Percentiles rank a stretch among this genome's conserved stretches.
Evolutionary conservation across 805 yeast species (phyloP).

Genomic region (Myxozyma melibiosi): DNA sequence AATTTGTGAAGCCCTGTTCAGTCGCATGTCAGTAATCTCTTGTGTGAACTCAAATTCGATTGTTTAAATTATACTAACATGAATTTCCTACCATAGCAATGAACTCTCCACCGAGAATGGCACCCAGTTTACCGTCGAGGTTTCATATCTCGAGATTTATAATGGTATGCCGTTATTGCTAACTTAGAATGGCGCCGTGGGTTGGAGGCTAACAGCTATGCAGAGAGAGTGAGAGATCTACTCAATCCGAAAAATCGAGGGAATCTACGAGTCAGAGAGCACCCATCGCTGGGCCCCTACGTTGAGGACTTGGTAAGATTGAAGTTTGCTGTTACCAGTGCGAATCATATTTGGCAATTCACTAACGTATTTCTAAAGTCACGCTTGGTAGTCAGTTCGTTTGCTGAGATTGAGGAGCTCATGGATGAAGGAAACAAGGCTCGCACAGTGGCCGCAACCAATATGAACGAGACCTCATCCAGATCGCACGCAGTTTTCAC

Average conservation of each 20-base stretch:
- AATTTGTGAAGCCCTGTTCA: conserved; percentile 57
- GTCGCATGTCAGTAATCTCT: conserved; percentile 38
- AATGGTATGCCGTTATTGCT: conserved; percentile 47
- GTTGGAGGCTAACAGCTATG: background rate
- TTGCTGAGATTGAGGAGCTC: conserved; percentile 51
- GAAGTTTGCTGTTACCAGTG: background rate
- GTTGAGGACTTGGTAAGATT: conserved; percentile 58
- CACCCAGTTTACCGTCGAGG: conserved; percentile 46
- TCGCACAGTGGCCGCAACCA: conserved; percentile 72
- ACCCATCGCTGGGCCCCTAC: conserved; percentile 66
- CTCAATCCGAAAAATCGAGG: conserved; percentile 39
- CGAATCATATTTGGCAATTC: no score
- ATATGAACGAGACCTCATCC: conserved; percentile 71
- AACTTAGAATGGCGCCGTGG: background rate
- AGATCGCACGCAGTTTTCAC: conserved; percentile 83
- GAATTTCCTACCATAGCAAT: background rate
- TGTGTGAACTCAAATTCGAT: background rate
- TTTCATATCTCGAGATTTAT: conserved; percentile 74
- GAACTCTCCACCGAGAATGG: conserved; percentile 19
- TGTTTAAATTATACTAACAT: background rate
- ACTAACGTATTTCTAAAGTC: conserved; percentile 8
- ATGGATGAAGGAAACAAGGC: conserved; percentile 55
- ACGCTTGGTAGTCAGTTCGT: conserved; percentile 55
- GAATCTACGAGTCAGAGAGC: conserved; percentile 58
- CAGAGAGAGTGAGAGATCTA: conserved; percentile 65